phyloP scores from a whole-genome alignment of 805 yeast genomes.

The Kuraishia floccosa region DNA sequence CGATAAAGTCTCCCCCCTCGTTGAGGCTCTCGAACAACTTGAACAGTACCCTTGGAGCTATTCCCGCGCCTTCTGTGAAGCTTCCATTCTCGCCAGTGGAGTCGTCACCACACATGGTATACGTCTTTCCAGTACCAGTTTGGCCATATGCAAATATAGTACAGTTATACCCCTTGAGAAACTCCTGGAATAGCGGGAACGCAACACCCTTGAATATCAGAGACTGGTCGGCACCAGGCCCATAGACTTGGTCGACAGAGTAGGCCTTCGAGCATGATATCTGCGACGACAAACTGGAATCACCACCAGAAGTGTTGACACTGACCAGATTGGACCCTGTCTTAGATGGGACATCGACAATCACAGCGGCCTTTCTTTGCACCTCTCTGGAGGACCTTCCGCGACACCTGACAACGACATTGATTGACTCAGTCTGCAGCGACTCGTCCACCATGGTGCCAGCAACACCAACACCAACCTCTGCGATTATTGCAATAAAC shows the following conservation, averaged over 20 bases:
- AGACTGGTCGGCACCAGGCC: slow-evolving; percentile 39
- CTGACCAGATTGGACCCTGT: slow-evolving; percentile 12
- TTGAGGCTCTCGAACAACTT: slow-evolving; percentile 22
- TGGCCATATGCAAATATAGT: slow-evolving; percentile 51
- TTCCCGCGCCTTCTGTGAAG: slow-evolving; percentile 28
- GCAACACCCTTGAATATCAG: slow-evolving; percentile 33
- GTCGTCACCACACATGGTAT: slow-evolving; percentile 45
- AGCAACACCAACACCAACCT: too few relatives aligned
- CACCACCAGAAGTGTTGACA: slow-evolving; percentile 13
- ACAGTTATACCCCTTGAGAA: slow-evolving; percentile 39
- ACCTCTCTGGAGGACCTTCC: slow-evolving; percentile 34
- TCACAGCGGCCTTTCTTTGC: slow-evolving; percentile 29
- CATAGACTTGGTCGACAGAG: slow-evolving; percentile 44
- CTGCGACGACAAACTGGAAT: slow-evolving; percentile 12
- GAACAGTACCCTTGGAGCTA: slow-evolving; percentile 36
- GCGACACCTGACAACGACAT: slow-evolving; percentile 45
- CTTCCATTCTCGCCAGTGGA: neutral
- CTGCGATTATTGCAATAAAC: too few relatives aligned
- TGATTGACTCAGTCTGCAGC: slow-evolving; percentile 31
- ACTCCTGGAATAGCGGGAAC: slow-evolving; percentile 33
- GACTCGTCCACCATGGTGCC: too few relatives aligned
- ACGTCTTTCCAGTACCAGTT: slow-evolving; percentile 52
- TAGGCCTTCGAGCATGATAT: slow-evolving; percentile 22
- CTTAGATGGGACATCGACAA: slow-evolving; percentile 31
- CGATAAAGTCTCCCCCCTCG: slow-evolving; percentile 22